A percentile compares a stretch with the other conserved stretches of the same genome.
phyloP scores from a whole-genome alignment of 192 early-diverging fungal species.

The Entomortierella parvispora region DNA sequence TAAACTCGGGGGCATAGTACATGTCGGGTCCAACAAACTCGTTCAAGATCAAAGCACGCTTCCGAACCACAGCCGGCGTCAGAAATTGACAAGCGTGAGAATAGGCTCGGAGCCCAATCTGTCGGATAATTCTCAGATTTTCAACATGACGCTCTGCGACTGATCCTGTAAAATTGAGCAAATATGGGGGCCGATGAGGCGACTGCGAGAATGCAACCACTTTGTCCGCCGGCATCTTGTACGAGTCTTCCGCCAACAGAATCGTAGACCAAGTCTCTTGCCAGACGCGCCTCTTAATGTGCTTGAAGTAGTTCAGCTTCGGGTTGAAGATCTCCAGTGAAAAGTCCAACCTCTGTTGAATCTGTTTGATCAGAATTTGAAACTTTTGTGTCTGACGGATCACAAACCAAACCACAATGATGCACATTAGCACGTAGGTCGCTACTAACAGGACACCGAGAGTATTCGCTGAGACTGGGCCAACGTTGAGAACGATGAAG shows the following conservation, averaged over 20 bases:
- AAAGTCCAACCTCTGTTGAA: slow-evolving; percentile 60
- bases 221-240: slow-evolving; percentile 62
- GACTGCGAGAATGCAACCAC: slow-evolving; percentile 63
- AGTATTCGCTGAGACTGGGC: slow-evolving; percentile 51
- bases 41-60: slow-evolving; percentile 53
- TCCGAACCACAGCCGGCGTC: slow-evolving; percentile 39
- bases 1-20: slow-evolving; percentile 68
- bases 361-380: slow-evolving; percentile 52
- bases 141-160: slow-evolving; percentile 75
- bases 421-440: slow-evolving; percentile 43
- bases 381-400: slow-evolving; percentile 54
- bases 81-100: slow-evolving; percentile 48
- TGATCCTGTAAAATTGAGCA: slow-evolving; percentile 70
- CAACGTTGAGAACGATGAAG: slow-evolving; percentile 58
- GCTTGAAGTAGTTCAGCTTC: slow-evolving; percentile 49
- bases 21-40: slow-evolving; percentile 70
- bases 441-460: slow-evolving; percentile 58
- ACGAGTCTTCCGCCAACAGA: slow-evolving; percentile 65
- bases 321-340: slow-evolving; percentile 61
- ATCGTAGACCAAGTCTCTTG: slow-evolving; percentile 77
- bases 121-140: slow-evolving; percentile 67
- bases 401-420: slow-evolving; percentile 55
- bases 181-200: slow-evolving; percentile 68
- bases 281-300: slow-evolving; percentile 67
- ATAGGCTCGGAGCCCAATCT: slow-evolving; percentile 64